Conservation (phyloP, 176 grass and related monocot species). For the Rhynchospora tenuis region DNA sequence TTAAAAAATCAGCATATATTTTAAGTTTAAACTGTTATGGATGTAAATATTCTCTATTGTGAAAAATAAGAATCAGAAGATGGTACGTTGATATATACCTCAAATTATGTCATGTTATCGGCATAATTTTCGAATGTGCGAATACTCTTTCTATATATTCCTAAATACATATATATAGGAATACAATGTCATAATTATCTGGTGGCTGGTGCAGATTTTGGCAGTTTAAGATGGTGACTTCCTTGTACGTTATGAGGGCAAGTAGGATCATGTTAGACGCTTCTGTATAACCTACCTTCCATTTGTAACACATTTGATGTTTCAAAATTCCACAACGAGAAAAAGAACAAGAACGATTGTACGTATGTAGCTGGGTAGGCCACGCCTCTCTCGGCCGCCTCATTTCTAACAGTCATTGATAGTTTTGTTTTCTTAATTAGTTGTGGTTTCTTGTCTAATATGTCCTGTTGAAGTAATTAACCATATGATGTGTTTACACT, state of each 20-base stretch:
- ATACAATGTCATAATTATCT: no score
- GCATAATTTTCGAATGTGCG: not conserved
- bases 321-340: not conserved
- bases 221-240: not conserved
- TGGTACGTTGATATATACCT: no score
- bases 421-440: not conserved
- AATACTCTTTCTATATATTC: not conserved
- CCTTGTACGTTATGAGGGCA: not conserved
- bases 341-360: not conserved
- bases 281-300: not conserved
- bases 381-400: not conserved
- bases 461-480: not conserved
- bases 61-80: no score
- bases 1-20: not conserved
- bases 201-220: not conserved
- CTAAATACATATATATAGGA: not conserved
- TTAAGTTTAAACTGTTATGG: no score
- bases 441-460: not conserved
- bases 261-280: not conserved
- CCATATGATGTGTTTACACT: not conserved
- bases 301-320: not conserved
- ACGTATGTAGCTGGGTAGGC: not conserved
- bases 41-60: no score
- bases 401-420: conserved; percentile 9
- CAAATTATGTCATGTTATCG: not conserved